Evolutionary conservation across 352 stramenopile genomes (phyloP).

Genomic region (Globisporangium barbulae): DNA sequence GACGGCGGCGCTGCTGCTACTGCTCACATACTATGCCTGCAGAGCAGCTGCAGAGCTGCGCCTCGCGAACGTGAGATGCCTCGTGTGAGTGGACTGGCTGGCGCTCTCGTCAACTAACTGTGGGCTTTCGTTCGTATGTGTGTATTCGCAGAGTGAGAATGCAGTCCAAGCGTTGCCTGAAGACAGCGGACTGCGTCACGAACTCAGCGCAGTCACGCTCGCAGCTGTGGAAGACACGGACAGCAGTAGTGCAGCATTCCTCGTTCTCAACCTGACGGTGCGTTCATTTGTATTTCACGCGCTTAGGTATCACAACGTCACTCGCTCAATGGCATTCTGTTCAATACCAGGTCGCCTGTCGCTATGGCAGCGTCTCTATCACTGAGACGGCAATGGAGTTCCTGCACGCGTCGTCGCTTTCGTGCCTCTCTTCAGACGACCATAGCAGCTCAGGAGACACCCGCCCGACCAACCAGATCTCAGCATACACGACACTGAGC

Average conservation of each 20-base stretch:
- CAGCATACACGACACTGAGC: slow-evolving; percentile 20
- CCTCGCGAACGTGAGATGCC: slow-evolving; percentile 19
- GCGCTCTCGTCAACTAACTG: background rate
- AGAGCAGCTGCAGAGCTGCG: slow-evolving; percentile 11
- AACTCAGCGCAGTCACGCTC: background rate
- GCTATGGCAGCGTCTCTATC: slow-evolving; percentile 23
- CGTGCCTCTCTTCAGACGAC: slow-evolving; percentile 4
- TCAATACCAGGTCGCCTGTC: slow-evolving; percentile 21
- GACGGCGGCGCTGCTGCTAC: slow-evolving; percentile 5
- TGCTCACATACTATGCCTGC: slow-evolving; percentile 5
- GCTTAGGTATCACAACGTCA: background rate
- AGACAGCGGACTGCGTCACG: background rate
- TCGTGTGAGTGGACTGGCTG: background rate
- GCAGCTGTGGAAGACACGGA: background rate
- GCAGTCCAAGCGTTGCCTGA: background rate
- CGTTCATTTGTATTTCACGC: slow-evolving; percentile 3
- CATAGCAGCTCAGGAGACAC: background rate
- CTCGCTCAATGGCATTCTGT: background rate
- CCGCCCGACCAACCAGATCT: slow-evolving; percentile 3
- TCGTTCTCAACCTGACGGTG: slow-evolving; percentile 8
- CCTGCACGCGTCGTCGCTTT: slow-evolving; percentile 24
- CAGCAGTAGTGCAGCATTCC: background rate
- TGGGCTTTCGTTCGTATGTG: background rate
- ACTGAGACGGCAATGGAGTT: slow-evolving; percentile 3
- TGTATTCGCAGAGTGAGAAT: background rate